Base-by-base conservation (phyloP, 148 eudicot species). In the Spergularia bocconei region DNA sequence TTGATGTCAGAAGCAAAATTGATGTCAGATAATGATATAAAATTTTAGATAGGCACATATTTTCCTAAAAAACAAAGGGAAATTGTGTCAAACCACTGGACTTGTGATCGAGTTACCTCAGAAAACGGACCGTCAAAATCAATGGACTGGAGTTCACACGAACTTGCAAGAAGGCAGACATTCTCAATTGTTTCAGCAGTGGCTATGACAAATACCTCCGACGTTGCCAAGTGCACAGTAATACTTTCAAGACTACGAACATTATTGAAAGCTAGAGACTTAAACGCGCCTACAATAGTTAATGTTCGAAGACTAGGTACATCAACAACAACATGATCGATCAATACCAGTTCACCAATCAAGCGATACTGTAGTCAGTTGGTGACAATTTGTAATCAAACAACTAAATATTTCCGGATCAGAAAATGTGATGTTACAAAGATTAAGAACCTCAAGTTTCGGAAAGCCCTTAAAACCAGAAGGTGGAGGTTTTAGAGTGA, bases 391-490 rank as follows among this genome's bases (percentile, higher is more conserved):
- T 15, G 39, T 39, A 16, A 69, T 51, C 20, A 67, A 19, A 13
- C 71, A 13, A 13, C 7, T 2, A 48, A 67, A 50, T 39, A 21
- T 19, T 13, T 67, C 53, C 17, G 0, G 17, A n/a, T 69, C 6
- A 14, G 4, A 6, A 54, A 57, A 57, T 4, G 33, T 1, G 55
- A 54, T 39, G 19, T 0, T 5, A 19, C 0, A 29, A 13, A 75
- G 71, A 13, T 12, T 15, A 75, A 65, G 78, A 1, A 9, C 9
- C 19, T 39, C 19, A 55, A 75, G 78, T 17, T 19, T 36, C 4
- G 63, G 54, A 20, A 75, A 75, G 21, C 71, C 78, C 50, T 41
- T 56, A 68, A 55, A 75, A 57, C 41, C 52, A 75, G 25, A 13
- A 4, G 71, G 78, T 38, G 19, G 63, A 20, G 20, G 21, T 3